Evolutionary conservation across 257 asterid species (phyloP), one percentile per base, ranked within the genome.

Genomic region (Vinca minor): DNA sequence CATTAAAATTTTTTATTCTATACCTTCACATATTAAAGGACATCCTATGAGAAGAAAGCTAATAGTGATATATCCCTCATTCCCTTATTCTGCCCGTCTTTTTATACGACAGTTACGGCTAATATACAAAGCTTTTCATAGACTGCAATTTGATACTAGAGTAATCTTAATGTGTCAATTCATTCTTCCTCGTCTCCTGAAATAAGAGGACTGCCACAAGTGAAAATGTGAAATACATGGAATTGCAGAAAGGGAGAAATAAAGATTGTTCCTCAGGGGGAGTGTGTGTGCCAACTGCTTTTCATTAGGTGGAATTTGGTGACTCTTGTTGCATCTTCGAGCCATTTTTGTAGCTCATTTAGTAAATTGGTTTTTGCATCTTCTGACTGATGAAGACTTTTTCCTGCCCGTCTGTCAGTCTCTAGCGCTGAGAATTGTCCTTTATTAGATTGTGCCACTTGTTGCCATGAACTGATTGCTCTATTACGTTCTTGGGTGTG

Each of bases 201-300:
- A 34, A 47, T 20, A 11, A 63, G 47, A 18, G 45, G 57, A 14
- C 11, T 4, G 14, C 8, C 32, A 62, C 20, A 52, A 56, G 9
- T 38, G 46, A n/a, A n/a, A n/a, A n/a, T n/a, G n/a, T n/a, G n/a
- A 63, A 29, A 41, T 23, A 25, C 45, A 44, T 62, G 63, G 29
- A 35, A 52, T 2, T 29, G 32, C 39, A 35, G 4, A 18, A 65
- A 41, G 10, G 31, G 14, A 31, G 46, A 49, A 47, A 63, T 23
- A 6, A 11, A 38, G 36, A 17, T 53, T 13, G 11, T 53, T 28
- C 31, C 21, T 31, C 9, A 7, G 39, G 41, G n/a, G n/a, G n/a
- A n/a, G 18, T 3, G 10, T 9, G 14, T 32, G 32, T 25, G 36
- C 25, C 21, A 50, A 17, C 21, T 54, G 54, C 17, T 17, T 35